Evolutionary conservation across 1,284 basidiomycete genomes (phyloP).

Genomic region (Singerocomus rubriflavus): DNA sequence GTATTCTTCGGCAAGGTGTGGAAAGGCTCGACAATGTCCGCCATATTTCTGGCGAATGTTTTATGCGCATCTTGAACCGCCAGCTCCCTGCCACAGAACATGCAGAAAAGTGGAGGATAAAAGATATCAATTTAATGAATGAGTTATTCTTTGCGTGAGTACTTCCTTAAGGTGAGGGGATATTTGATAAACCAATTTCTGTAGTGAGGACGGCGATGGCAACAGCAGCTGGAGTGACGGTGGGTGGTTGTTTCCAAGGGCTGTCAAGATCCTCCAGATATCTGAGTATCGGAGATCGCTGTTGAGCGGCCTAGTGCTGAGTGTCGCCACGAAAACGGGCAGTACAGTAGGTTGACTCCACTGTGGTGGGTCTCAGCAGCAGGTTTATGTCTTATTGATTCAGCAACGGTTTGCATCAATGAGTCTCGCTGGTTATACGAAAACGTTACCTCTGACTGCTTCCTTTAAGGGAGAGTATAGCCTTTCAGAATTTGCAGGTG

Average conservation of each 20-base stretch:
- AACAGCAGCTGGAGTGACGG: constrained; percentile 63
- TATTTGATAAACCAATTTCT: constrained; percentile 1
- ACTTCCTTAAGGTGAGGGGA: constrained; percentile 3
- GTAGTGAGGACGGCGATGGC: constrained; percentile 36
- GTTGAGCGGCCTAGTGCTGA: constrained; percentile 72
- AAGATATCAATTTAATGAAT: constrained; percentile 44
- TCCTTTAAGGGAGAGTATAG: constrained; percentile 37
- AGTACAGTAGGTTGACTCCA: constrained; percentile 62
- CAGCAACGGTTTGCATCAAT: constrained; percentile 69
- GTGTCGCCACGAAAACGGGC: constrained; percentile 76
- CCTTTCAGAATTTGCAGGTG: constrained; percentile 47
- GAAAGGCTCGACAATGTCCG: constrained; percentile 92
- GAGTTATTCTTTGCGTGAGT: constrained; percentile 56
- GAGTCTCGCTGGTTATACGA: constrained; percentile 58
- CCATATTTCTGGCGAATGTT: constrained; percentile 67
- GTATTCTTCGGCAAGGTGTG: constrained; percentile 83
- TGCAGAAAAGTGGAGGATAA: constrained; percentile 48
- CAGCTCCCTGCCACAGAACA: constrained; percentile 42
- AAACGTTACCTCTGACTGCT: constrained; percentile 44
- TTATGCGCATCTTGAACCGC: constrained; percentile 50
- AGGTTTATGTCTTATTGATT: constrained; percentile 11
- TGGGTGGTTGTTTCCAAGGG: constrained; percentile 66
- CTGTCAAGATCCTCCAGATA: constrained; percentile 66
- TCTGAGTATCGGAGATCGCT: constrained; percentile 58
- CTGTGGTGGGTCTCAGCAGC: constrained; percentile 6